Evolutionary conservation across 2,329 filamentous ascomycete genomes (phyloP).

Genomic region (Phialemonium atrogriseum): DNA sequence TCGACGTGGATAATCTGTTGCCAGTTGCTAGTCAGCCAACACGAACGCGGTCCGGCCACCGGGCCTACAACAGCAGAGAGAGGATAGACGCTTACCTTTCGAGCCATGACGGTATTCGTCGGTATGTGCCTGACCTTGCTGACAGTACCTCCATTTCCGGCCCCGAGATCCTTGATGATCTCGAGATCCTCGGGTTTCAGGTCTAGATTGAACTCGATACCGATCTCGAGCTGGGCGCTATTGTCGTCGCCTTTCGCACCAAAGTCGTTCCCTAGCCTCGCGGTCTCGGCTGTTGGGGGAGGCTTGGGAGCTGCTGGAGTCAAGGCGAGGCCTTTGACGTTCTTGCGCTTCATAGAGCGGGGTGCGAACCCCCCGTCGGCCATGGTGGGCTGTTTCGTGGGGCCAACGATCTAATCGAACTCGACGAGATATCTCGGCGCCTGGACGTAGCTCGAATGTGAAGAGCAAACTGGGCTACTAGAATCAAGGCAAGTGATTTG

Average conservation of each 20-base stretch:
- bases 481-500: no score
- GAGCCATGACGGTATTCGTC: constrained; percentile 93
- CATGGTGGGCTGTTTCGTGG: constrained; percentile 34
- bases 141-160: constrained; percentile 94
- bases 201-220: constrained; percentile 93
- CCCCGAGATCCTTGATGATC: constrained; percentile 87
- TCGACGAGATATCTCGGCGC: no score
- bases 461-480: no score
- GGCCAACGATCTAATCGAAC: not conserved
- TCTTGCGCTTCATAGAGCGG: constrained; percentile 96
- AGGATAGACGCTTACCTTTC: constrained; percentile 62
- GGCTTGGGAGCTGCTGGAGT: constrained; percentile 68
- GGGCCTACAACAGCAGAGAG: not conserved
- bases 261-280: constrained; percentile 49
- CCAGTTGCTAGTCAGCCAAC: constrained; percentile 10
- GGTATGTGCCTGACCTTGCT: constrained; percentile 95
- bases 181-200: constrained; percentile 86
- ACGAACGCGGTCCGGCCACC: constrained; percentile 2
- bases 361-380: constrained; percentile 54
- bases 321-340: constrained; percentile 90
- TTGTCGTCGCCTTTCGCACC: constrained; percentile 51
- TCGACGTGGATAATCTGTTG: constrained; percentile 93
- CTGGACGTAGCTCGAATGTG: no score
- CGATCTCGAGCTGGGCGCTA: constrained; percentile 77
- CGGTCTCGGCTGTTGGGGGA: constrained; percentile 64